Percentiles rank a stretch among this genome's conserved stretches.
Evolutionary conservation across 768 basidiomycete species (phyloP).

Genomic region (Russula sp.): DNA sequence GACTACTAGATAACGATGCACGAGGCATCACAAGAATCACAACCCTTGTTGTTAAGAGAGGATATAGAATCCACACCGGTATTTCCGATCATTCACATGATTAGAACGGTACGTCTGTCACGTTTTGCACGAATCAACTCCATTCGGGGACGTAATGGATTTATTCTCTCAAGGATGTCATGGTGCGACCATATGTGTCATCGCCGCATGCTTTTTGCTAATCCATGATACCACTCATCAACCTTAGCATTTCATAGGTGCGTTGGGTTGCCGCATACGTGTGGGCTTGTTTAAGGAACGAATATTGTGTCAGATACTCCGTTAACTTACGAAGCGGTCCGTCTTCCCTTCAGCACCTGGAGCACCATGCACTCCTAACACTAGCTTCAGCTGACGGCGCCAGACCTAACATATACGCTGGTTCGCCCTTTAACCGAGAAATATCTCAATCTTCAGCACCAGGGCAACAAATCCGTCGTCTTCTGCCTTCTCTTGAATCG

Average conservation of each 20-base stretch:
- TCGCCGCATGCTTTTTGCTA: not conserved
- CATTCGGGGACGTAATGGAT: not conserved
- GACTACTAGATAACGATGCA: not conserved
- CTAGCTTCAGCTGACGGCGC: slow-evolving; percentile 56
- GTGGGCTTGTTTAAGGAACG: slow-evolving; percentile 5
- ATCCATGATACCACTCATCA: not conserved
- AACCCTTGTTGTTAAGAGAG: slow-evolving; percentile 43
- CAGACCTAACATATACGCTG: slow-evolving; percentile 88
- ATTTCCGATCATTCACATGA: slow-evolving; percentile 78
- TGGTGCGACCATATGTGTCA: not conserved
- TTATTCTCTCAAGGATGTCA: slow-evolving; percentile 12
- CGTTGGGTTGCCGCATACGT: slow-evolving; percentile 20
- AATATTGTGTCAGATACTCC: slow-evolving; percentile 61
- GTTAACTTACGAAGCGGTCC: slow-evolving; percentile 70
- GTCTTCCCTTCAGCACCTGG: slow-evolving; percentile 26
- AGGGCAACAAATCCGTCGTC: slow-evolving; percentile 76
- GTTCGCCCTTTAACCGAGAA: slow-evolving; percentile 84
- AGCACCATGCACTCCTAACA: not conserved
- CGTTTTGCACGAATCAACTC: not conserved
- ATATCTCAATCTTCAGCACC: slow-evolving; percentile 63
- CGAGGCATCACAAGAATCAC: slow-evolving; percentile 27
- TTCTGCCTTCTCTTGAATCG: slow-evolving; percentile 88
- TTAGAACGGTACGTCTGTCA: slow-evolving; percentile 47
- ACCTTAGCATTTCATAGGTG: slow-evolving; percentile 64
- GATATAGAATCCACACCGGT: slow-evolving; percentile 56